These are phyloP conservation scores for Nelumbo lutea DNA, from an alignment of 164 flowering plant genomes.

Conservation along the genomic window DNA sequence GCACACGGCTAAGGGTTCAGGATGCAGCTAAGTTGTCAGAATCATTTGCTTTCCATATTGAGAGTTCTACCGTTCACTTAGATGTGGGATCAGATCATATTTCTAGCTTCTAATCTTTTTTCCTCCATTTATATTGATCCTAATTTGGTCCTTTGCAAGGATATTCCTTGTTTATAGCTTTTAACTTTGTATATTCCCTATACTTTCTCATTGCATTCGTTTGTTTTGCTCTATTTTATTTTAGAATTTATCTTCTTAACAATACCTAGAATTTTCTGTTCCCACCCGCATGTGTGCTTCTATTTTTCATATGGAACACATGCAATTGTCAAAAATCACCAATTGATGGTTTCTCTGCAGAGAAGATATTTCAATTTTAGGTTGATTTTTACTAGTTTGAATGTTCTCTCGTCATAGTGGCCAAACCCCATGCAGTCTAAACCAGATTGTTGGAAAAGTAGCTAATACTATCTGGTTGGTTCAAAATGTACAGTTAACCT, in stretches of 20 bases:
- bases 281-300: not conserved
- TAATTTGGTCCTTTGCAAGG: not conserved
- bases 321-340: not conserved
- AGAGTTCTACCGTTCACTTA: constrained; percentile 29
- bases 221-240: no score
- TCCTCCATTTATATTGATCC: not conserved
- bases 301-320: not conserved
- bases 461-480: no score
- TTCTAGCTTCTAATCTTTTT: constrained; percentile 18
- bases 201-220: not conserved
- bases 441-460: no score
- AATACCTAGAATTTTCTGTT: not conserved
- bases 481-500: no score
- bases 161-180: not conserved
- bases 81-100: constrained; percentile 61
- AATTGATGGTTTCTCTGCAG: no score
- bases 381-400: no score
- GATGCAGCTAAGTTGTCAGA: constrained; percentile 68
- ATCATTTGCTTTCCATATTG: constrained; percentile 41
- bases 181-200: not conserved
- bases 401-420: no score
- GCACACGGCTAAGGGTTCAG: constrained; percentile 76
- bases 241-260: no score
- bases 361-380: no score
- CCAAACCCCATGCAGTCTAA: no score